Conservation (phyloP, 148 eudicot genomes). For the Camellia granthamiana region DNA sequence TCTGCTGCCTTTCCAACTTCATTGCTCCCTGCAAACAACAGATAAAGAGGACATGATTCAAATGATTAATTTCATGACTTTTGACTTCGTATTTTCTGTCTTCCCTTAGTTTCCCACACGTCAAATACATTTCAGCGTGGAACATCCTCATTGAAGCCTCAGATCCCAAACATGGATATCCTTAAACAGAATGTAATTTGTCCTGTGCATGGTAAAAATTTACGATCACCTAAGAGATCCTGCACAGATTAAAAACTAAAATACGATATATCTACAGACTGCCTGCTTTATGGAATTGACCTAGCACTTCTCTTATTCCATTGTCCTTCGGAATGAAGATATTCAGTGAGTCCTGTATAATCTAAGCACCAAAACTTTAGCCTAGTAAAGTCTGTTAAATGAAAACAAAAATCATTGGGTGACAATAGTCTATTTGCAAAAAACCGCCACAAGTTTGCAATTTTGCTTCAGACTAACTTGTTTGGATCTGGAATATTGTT, state of each 20-base stretch:
- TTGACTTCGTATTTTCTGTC: neutral
- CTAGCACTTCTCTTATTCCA: neutral
- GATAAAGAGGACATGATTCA: neutral
- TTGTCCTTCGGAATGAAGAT: neutral
- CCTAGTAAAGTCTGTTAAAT: neutral
- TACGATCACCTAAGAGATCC: neutral
- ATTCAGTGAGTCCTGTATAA: neutral
- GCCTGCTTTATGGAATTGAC: neutral
- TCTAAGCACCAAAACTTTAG: neutral
- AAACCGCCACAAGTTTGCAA: neutral
- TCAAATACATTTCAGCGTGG: neutral
- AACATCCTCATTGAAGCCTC: neutral
- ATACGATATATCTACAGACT: neutral
- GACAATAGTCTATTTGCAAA: neutral
- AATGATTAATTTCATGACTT: neutral
- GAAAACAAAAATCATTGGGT: neutral
- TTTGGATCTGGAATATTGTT: neutral
- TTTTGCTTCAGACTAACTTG: neutral
- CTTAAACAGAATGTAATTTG: neutral
- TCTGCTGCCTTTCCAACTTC: conserved; percentile 74
- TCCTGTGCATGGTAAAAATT: neutral
- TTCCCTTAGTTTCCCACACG: neutral
- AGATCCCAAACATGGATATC: neutral
- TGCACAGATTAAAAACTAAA: neutral
- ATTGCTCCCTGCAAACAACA: conserved; percentile 55